These are phyloP conservation scores for Trichophyton verrucosum DNA, from an alignment of 2,329 filamentous ascomycete species.

Conservation along the genomic window DNA sequence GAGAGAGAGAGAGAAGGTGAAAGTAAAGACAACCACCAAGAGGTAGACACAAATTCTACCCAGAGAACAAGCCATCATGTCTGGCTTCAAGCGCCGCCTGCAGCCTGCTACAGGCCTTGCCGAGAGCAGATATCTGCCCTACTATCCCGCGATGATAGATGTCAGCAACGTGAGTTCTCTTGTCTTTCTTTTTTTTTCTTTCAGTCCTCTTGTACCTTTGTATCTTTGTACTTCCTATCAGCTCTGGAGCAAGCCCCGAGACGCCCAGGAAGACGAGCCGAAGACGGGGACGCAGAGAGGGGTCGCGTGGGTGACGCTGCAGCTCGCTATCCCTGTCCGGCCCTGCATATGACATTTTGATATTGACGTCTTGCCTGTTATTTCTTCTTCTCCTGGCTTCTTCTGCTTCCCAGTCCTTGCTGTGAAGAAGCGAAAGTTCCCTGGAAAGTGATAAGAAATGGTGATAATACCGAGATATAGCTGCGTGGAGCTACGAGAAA, in stretches of 20 bases:
- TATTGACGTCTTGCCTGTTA: too few relatives aligned
- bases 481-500: neutral
- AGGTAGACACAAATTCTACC: too few relatives aligned
- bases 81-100: neutral
- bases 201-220: neutral
- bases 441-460: neutral
- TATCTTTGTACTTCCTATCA: neutral
- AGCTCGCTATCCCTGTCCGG: neutral
- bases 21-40: too few relatives aligned
- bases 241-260: neutral
- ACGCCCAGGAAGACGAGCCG: neutral
- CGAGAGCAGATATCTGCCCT: neutral
- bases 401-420: too few relatives aligned
- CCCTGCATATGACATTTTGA: too few relatives aligned
- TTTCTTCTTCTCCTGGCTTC: too few relatives aligned
- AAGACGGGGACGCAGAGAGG: neutral
- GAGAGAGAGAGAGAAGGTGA: too few relatives aligned
- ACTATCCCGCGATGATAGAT: neutral
- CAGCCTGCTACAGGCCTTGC: neutral
- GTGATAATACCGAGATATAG: neutral
- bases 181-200: too few relatives aligned
- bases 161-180: neutral
- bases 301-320: neutral
- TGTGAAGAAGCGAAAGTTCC: too few relatives aligned
- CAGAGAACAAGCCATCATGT: neutral